A percentile compares a stretch with the other conserved stretches of the same genome.
These are phyloP conservation scores for Corynespora cassiicola DNA, from an alignment of 2,329 filamentous ascomycete species.

Conservation along the genomic window DNA sequence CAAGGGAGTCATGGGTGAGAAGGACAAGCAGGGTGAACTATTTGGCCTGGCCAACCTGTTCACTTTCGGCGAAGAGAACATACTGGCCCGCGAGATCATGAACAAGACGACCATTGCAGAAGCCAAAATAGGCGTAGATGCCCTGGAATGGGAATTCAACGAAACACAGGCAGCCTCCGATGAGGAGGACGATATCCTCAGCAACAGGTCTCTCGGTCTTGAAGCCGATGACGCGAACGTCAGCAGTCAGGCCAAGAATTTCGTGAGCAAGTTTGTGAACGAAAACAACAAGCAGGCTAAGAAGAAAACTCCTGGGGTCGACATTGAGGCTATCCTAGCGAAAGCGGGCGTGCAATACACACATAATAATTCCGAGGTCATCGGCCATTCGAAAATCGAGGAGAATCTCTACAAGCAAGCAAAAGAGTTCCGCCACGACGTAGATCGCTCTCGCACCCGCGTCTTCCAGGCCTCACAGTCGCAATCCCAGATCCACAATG, in stretches of 20 bases:
- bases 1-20: constrained; percentile 86
- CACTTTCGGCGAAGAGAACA: constrained; percentile 77
- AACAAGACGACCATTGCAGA: constrained; percentile 99
- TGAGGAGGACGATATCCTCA: constrained; percentile 30
- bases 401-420: constrained; percentile 80
- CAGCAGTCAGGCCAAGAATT: constrained; percentile 66
- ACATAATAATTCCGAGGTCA: constrained; percentile 94
- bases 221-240: constrained; percentile 36
- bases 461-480: constrained; percentile 63
- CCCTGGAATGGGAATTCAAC: constrained; percentile 72
- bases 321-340: constrained; percentile 88
- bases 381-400: constrained; percentile 92
- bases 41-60: constrained; percentile 91
- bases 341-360: constrained; percentile 92
- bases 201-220: constrained; percentile 32
- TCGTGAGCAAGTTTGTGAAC: constrained; percentile 45
- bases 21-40: constrained; percentile 85
- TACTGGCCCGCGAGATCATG: constrained; percentile 91
- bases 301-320: constrained; percentile 58
- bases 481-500: constrained; percentile 18
- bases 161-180: constrained; percentile 35
- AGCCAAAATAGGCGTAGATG: constrained; percentile 80
- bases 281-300: constrained; percentile 41
- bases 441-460: constrained; percentile 58
- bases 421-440: constrained; percentile 63